Evolutionary conservation across 768 basidiomycete genomes (phyloP).

Genomic region (Suillus cothurnatus): DNA sequence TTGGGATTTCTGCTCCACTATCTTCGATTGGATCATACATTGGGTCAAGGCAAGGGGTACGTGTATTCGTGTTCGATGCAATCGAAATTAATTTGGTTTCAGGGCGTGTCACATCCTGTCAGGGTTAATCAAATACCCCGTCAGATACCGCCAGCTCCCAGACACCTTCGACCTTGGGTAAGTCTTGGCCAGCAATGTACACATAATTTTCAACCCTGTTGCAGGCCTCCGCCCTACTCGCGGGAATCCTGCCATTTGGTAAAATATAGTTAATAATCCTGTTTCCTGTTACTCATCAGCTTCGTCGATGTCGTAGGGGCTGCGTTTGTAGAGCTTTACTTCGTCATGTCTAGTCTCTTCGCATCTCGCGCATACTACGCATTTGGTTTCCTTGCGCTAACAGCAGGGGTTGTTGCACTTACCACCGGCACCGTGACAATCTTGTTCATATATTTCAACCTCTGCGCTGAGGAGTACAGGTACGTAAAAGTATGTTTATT

Average conservation of each 20-base stretch:
- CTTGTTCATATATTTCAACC: constrained; percentile 84
- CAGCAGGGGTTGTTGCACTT: constrained; percentile 77
- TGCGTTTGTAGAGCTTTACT: constrained; percentile 94
- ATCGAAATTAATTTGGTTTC: constrained; percentile 12
- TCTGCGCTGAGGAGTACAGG: constrained; percentile 96
- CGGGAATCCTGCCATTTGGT: constrained; percentile 93
- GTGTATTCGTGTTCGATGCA: constrained; percentile 25
- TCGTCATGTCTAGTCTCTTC: constrained; percentile 88
- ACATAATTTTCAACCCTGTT: constrained; percentile 16
- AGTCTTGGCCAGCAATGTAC: constrained; percentile 22
- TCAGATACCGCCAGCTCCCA: constrained; percentile 90
- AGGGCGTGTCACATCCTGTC: constrained; percentile 82
- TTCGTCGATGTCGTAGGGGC: constrained; percentile 56
- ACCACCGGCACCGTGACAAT: constrained; percentile 93
- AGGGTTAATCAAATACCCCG: constrained; percentile 92
- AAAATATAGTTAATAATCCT: constrained; percentile 18
- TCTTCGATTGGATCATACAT: constrained; percentile 85
- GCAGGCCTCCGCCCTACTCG: constrained; percentile 73
- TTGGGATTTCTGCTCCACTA: constrained; percentile 90
- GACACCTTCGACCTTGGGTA: constrained; percentile 84
- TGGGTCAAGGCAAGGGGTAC: constrained; percentile 84
- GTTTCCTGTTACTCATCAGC: constrained; percentile 9
- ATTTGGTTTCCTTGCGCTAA: constrained; percentile 92
- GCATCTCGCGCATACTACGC: constrained; percentile 94
- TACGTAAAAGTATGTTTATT: constrained; percentile 33